Conservation (phyloP, 2,329 filamentous ascomycete species). For the Paraphoma chrysanthemicola region DNA sequence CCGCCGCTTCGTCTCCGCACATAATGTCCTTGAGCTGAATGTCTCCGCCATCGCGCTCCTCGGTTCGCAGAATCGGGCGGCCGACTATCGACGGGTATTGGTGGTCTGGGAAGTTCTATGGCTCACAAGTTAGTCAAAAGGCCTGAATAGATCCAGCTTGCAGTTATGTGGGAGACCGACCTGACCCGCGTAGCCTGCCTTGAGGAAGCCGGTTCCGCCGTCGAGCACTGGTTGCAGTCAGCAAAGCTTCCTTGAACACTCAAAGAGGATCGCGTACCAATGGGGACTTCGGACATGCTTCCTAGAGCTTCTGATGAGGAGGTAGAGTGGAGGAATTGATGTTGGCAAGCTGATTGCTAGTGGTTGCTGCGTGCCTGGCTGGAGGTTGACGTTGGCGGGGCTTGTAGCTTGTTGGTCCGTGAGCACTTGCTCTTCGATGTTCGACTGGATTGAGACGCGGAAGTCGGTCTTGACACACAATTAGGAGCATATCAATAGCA, state of each 20-base stretch:
- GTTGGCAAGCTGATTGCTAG: conserved; percentile 19
- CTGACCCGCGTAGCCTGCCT: conserved; percentile 97
- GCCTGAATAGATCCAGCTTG: background rate
- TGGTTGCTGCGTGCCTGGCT: conserved; percentile 20
- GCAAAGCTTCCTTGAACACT: conserved; percentile 20
- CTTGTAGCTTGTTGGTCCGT: conserved; percentile 30
- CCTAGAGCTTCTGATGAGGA: conserved; percentile 20
- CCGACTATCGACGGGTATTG: conserved; percentile 99
- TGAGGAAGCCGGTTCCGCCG: conserved; percentile 99
- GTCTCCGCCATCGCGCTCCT: conserved; percentile 78
- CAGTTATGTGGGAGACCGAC: conserved; percentile 52
- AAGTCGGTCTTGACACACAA: too few species aligned
- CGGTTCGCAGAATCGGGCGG: conserved; percentile 93
- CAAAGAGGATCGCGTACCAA: conserved; percentile 48
- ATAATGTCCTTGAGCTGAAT: conserved; percentile 95
- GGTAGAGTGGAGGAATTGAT: conserved; percentile 10
- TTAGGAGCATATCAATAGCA: too few species aligned
- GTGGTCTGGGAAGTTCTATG: conserved; percentile 95
- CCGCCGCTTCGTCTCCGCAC: conserved; percentile 98
- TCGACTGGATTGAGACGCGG: too few species aligned
- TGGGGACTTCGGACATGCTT: conserved; percentile 58
- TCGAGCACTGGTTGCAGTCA: conserved; percentile 79
- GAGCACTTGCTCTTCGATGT: conserved; percentile 4
- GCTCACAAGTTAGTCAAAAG: conserved; percentile 10
- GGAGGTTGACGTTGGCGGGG: conserved; percentile 40